A percentile compares a stretch with the other conserved stretches of the same genome.
phyloP scores from a whole-genome alignment of 495 filamentous ascomycete genomes.

The Hyaloscypha variabilis region DNA sequence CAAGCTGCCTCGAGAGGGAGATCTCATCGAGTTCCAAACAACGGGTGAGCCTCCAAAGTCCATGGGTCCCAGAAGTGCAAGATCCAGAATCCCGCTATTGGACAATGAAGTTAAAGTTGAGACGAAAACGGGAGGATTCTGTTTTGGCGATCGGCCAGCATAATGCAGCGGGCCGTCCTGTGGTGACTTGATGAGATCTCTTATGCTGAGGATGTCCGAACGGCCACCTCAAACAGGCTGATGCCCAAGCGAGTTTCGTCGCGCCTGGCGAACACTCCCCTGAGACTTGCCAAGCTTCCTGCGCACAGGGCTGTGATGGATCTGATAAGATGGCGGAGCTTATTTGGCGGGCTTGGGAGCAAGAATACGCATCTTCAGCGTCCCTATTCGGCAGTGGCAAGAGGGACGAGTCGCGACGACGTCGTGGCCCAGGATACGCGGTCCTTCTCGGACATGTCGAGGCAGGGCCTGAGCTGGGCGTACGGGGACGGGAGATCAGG shows the following conservation, averaged over 20 bases:
- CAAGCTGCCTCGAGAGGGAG: constrained; percentile 18
- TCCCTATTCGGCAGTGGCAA: neutral
- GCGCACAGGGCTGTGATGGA: constrained; percentile 13
- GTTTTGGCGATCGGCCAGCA: constrained; percentile 18
- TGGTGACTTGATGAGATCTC: constrained; percentile 6
- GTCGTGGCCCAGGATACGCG: neutral
- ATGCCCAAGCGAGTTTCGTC: constrained; percentile 36
- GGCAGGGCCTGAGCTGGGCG: neutral
- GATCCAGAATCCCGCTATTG: constrained; percentile 3
- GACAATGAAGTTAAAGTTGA: constrained; percentile 21
- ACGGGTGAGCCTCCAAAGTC: neutral
- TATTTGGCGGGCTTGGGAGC: constrained; percentile 8
- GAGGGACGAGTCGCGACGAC: neutral
- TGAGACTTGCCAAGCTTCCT: constrained; percentile 28
- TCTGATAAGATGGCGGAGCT: constrained; percentile 20
- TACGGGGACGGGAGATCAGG: neutral
- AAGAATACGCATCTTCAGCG: neutral
- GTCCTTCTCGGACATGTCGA: neutral
- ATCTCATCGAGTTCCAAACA: constrained; percentile 24
- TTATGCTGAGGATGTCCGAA: constrained; percentile 6
- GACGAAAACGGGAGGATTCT: constrained; percentile 23
- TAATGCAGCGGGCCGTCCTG: constrained; percentile 16
- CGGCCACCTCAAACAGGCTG: constrained; percentile 26
- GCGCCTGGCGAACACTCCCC: constrained; percentile 8
- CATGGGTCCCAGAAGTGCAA: constrained; percentile 5